Evolutionary conservation across 129 eudicot genomes (phyloP).

Genomic region (Solidago caesia): DNA sequence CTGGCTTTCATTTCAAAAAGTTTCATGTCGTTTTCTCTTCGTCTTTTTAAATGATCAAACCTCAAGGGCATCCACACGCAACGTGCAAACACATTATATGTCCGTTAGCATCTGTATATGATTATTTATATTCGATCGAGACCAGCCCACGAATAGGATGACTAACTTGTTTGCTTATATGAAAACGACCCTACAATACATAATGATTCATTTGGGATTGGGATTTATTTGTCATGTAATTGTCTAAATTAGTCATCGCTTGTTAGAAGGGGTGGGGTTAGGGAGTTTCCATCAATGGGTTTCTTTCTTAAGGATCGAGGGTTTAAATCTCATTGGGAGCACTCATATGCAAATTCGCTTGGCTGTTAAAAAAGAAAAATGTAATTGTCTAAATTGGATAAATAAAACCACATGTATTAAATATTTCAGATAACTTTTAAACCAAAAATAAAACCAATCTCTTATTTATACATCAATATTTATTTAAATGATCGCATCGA

Average conservation of each 20-base stretch:
- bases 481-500: not conserved
- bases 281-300: too few relatives aligned
- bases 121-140: not conserved
- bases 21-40: conserved; percentile 10
- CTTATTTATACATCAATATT: not conserved
- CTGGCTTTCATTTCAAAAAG: not conserved
- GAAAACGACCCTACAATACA: not conserved
- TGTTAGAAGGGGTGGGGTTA: too few relatives aligned
- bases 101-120: not conserved
- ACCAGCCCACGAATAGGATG: not conserved
- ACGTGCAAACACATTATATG: not conserved
- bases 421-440: not conserved
- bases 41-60: conserved; percentile 7
- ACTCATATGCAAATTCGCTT: too few relatives aligned
- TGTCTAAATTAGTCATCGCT: too few relatives aligned
- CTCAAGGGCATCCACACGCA: conserved; percentile 8
- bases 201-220: not conserved
- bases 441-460: not conserved
- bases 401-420: not conserved
- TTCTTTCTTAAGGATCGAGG: too few relatives aligned
- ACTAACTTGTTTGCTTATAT: conserved; percentile 8
- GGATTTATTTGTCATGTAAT: not conserved
- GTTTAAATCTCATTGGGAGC: too few relatives aligned
- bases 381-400: not conserved
- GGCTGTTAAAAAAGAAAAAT: too few relatives aligned